Evolutionary conservation across 2,329 filamentous ascomycete genomes (phyloP), one percentile per base, ranked within the genome.

Genomic region (Torrubiella hemipterigena): DNA sequence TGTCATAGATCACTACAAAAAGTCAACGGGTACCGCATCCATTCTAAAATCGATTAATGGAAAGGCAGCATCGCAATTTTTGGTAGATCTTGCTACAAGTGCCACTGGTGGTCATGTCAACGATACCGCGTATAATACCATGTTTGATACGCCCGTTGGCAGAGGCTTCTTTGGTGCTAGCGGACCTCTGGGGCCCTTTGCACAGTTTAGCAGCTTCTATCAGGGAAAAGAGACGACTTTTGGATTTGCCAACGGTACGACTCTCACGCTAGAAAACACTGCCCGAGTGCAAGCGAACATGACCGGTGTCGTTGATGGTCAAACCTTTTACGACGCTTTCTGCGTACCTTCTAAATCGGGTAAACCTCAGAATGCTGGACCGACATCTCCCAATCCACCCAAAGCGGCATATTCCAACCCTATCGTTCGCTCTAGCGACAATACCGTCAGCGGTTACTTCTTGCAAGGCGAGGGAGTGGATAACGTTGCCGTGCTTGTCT

Each of bases 1-100:
- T n/a, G n/a, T n/a, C n/a, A n/a, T n/a, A n/a, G n/a, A n/a, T n/a
- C n/a, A n/a, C n/a, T n/a, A n/a, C n/a, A n/a, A n/a, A n/a, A n/a
- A n/a, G n/a, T n/a, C n/a, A n/a, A n/a, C 38, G 12, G 35, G 38
- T n/a, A 40, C 38, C 6, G 47, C 47, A 7, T 36, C 39, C 4
- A 28, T 20, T 10, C 35, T 50, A 11, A 49, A 32, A 21, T 36
- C 39, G 3, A 50, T 51, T 32, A 50, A 51, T 34, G 48, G 45
- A 4, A 24, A 42, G 12, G 39, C 41, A 8, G 45, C 48, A 1
- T 28, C 34, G 14, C 38, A 45, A 17, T 48, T 34, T 17, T 21
- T 51, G 20, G 33, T 42, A 7, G 39, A 49, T 7, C 32, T 32
- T 17, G 32, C 41, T 19, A 39, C 40, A 19, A 27, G 30, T 14